phyloP scores from a whole-genome alignment of 768 basidiomycete species.

The Suillus subaureus region DNA sequence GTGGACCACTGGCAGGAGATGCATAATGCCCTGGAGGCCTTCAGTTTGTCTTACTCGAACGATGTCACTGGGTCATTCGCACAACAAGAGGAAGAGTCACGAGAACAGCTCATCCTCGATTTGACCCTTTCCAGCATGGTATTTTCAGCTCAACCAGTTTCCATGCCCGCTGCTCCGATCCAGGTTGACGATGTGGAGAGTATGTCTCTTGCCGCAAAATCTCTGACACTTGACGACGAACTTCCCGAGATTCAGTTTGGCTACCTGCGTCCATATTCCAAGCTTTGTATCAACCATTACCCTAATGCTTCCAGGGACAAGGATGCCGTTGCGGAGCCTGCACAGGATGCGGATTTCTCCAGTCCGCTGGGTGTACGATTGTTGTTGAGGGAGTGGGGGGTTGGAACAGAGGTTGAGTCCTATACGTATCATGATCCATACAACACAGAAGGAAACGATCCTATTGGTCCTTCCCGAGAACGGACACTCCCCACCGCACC shows the following conservation, averaged over 20 bases:
- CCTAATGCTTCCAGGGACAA: slow-evolving; percentile 27
- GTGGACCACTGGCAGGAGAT: slow-evolving; percentile 36
- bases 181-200: slow-evolving; percentile 43
- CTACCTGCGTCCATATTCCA: slow-evolving; percentile 55
- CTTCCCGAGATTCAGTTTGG: slow-evolving; percentile 64
- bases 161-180: slow-evolving; percentile 29
- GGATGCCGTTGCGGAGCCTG: slow-evolving; percentile 18
- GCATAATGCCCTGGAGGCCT: slow-evolving; percentile 42
- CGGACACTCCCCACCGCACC: slow-evolving; percentile 8
- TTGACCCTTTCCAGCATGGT: slow-evolving; percentile 59
- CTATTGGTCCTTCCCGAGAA: slow-evolving; percentile 17
- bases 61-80: slow-evolving; percentile 42
- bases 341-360: slow-evolving; percentile 25
- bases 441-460: slow-evolving; percentile 31
- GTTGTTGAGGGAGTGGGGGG: slow-evolving; percentile 69
- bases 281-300: slow-evolving; percentile 29
- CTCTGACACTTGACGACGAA: slow-evolving; percentile 53
- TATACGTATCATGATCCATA: slow-evolving; percentile 63
- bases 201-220: slow-evolving; percentile 54
- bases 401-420: slow-evolving; percentile 50
- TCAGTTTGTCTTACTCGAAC: slow-evolving; percentile 43
- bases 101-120: slow-evolving; percentile 66
- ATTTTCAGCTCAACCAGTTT: slow-evolving; percentile 50
- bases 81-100: slow-evolving; percentile 53
- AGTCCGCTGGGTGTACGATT: slow-evolving; percentile 59